Evolutionary conservation across 768 basidiomycete species (phyloP).

Genomic region (Rhodotorula paludigena): DNA sequence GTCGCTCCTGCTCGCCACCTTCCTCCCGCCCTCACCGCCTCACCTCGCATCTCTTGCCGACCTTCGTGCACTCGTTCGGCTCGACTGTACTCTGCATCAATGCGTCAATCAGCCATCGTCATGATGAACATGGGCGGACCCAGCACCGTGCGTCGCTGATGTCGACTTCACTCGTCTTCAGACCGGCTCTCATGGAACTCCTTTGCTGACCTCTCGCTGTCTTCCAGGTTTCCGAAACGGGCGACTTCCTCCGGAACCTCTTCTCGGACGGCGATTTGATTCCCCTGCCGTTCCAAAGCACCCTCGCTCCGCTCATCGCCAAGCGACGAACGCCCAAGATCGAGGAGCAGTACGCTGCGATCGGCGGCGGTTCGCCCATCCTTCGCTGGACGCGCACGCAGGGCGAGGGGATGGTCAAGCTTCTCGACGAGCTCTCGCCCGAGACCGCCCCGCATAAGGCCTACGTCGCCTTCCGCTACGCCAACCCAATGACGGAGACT

Average conservation of each 20-base stretch:
- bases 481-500: constrained; percentile 76
- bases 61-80: not conserved
- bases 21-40: not conserved
- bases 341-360: constrained; percentile 86
- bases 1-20: not conserved
- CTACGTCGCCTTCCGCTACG: constrained; percentile 92
- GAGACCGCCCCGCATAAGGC: constrained; percentile 89
- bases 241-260: constrained; percentile 84
- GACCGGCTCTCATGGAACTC: too few relatives aligned
- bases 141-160: constrained; percentile 2
- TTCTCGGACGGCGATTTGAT: constrained; percentile 82
- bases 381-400: constrained; percentile 80
- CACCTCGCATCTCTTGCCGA: not conserved
- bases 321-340: constrained; percentile 82
- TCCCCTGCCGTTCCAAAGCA: constrained; percentile 82
- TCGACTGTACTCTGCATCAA: too few relatives aligned
- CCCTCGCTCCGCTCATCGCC: constrained; percentile 84
- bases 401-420: constrained; percentile 78
- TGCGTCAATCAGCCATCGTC: constrained; percentile 61
- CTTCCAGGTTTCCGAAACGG: constrained; percentile 78
- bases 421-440: constrained; percentile 92
- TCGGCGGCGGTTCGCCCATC: constrained; percentile 96
- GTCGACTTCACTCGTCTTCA: too few relatives aligned
- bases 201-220: not conserved
- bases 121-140: constrained; percentile 99